phyloP scores from a whole-genome alignment of 2,329 filamentous ascomycete species.

The Pseudogymnoascus sp. region DNA sequence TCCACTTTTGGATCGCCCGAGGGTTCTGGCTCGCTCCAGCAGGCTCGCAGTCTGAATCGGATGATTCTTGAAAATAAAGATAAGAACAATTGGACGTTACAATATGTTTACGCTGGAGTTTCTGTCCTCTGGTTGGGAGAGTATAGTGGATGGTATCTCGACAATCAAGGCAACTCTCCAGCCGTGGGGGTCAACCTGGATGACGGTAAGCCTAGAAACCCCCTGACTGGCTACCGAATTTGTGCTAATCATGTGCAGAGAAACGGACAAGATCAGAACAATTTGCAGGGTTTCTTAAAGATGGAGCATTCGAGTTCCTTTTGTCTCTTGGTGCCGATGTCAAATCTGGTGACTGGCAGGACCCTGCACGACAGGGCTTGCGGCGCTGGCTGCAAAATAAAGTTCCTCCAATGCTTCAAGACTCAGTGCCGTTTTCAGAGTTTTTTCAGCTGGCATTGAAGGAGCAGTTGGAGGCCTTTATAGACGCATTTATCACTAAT shows the following conservation, averaged over 20 bases:
- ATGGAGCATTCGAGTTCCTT: constrained; percentile 89
- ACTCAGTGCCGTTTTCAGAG: constrained; percentile 61
- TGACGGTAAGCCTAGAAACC: constrained; percentile 36
- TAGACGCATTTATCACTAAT: constrained; percentile 90
- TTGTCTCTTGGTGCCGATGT: constrained; percentile 78
- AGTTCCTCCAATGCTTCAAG: constrained; percentile 60
- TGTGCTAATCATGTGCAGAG: constrained; percentile 40
- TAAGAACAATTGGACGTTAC: constrained; percentile 63
- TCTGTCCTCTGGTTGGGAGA: constrained; percentile 85
- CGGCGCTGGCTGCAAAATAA: constrained; percentile 79
- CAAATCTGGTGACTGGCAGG: constrained; percentile 76
- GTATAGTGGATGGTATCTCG: constrained; percentile 84
- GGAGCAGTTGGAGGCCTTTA: constrained; percentile 77
- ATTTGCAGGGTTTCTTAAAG: constrained; percentile 72
- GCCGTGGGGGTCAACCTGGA: constrained; percentile 59
- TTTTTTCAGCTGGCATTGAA: constrained; percentile 70
- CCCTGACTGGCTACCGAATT: background rate
- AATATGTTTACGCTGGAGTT: constrained; percentile 72
- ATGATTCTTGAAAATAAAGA: constrained; percentile 62
- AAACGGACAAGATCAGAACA: constrained; percentile 63
- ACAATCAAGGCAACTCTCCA: constrained; percentile 55
- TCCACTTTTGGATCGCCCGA: constrained; percentile 73
- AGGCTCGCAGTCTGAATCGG: constrained; percentile 65
- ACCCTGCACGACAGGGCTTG: constrained; percentile 76
- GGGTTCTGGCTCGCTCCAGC: constrained; percentile 57